Conservation (phyloP, 148 eudicot species). For the Rhododendron molle region DNA sequence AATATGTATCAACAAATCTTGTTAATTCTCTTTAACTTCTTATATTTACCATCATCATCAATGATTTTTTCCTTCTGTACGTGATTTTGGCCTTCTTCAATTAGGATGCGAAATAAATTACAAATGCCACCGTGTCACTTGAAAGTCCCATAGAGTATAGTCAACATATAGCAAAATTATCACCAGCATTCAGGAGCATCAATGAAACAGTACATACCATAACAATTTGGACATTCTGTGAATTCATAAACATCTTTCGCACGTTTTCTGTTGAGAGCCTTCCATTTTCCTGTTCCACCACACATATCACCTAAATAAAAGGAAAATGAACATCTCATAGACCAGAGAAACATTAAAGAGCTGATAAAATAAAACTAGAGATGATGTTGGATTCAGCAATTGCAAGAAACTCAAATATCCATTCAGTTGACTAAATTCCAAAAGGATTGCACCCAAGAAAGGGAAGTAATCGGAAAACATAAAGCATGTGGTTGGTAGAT, state of each 20-base stretch:
- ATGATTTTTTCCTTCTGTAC: not conserved
- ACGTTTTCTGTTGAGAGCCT: constrained; percentile 94
- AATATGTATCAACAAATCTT: not conserved
- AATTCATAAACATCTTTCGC: constrained; percentile 96
- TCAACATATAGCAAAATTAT: not conserved
- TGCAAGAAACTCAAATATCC: not conserved
- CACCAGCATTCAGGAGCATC: not conserved
- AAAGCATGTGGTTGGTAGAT: not conserved
- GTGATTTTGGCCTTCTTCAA: not conserved
- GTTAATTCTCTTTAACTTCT: not conserved
- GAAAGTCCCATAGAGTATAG: not conserved
- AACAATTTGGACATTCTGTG: constrained; percentile 95
- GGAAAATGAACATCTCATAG: constrained; percentile 42
- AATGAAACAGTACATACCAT: constrained; percentile 46
- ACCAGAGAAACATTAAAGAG: not conserved
- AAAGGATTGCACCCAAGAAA: not conserved
- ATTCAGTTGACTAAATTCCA: not conserved
- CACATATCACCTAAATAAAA: constrained; percentile 95
- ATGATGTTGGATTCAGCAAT: not conserved
- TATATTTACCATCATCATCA: not conserved
- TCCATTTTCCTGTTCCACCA: constrained; percentile 99
- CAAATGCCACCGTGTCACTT: not conserved
- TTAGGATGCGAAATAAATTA: not conserved
- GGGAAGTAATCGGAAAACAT: not conserved
- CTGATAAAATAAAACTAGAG: not conserved